Conservation (phyloP, 495 filamentous ascomycete genomes). For the Xylaria scruposa region DNA sequence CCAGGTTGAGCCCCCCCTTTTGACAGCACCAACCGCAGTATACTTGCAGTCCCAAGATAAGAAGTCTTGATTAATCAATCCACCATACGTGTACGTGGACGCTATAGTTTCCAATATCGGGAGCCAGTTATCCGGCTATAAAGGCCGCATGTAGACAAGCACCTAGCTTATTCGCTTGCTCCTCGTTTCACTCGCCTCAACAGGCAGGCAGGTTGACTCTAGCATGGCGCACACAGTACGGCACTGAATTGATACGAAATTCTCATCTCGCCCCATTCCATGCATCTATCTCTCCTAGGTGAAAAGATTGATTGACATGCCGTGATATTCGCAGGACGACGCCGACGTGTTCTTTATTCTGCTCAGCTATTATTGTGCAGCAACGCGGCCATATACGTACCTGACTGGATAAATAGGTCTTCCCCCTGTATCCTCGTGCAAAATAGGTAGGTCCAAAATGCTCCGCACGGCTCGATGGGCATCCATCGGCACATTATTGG, state of each 20-base stretch:
- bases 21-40: neutral
- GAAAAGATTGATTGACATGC: neutral
- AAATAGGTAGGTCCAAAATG: neutral
- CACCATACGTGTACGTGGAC: neutral
- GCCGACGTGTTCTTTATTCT: neutral
- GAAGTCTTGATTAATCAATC: neutral
- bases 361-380: neutral
- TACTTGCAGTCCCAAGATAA: neutral
- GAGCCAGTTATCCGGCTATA: conserved; percentile 12
- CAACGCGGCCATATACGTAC: neutral
- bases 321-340: neutral
- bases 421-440: neutral
- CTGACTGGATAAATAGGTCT: conserved; percentile 15
- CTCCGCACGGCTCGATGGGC: neutral
- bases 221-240: neutral
- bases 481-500: conserved; percentile 6
- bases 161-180: neutral
- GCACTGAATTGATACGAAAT: neutral
- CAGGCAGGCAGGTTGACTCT: neutral
- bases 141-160: neutral
- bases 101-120: neutral
- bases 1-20: neutral
- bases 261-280: neutral
- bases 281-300: too few relatives aligned
- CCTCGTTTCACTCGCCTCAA: neutral